phyloP scores from a whole-genome alignment of 257 asterid genomes.

The Primulina huaijiensis region DNA sequence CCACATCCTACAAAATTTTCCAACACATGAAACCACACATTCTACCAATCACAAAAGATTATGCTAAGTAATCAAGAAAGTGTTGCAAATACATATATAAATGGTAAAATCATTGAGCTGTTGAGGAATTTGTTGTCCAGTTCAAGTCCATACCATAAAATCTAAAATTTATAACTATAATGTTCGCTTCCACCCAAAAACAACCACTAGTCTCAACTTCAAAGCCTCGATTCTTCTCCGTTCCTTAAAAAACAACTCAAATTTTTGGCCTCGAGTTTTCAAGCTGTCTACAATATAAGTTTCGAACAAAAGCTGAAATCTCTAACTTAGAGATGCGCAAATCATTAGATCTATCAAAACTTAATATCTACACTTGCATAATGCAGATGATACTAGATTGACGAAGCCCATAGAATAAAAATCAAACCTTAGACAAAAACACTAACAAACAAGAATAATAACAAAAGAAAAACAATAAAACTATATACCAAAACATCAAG shows the following conservation, averaged over 20 bases:
- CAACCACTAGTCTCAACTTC: constrained; percentile 1
- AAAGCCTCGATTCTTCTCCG: background rate
- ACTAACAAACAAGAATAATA: background rate
- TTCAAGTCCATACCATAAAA: background rate
- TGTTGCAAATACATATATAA: background rate
- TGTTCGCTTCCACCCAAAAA: background rate
- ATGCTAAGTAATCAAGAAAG: background rate
- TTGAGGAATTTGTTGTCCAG: background rate
- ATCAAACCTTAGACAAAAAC: background rate
- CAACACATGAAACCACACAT: constrained; percentile 1
- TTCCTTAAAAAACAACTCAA: constrained; percentile 8
- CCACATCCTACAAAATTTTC: constrained; percentile 56
- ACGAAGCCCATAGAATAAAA: background rate
- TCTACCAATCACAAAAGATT: constrained; percentile 3
- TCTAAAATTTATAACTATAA: no score
- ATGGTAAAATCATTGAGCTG: background rate
- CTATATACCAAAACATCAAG: constrained; percentile 77
- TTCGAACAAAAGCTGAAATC: background rate
- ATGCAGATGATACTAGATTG: background rate
- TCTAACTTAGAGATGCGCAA: background rate
- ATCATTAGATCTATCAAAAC: constrained; percentile 26
- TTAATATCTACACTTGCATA: background rate
- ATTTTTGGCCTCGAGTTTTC: background rate
- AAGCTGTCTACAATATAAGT: background rate
- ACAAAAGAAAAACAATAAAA: background rate